Conservation (phyloP, 805 yeast species). For the Metschnikowia vanudenii region DNA sequence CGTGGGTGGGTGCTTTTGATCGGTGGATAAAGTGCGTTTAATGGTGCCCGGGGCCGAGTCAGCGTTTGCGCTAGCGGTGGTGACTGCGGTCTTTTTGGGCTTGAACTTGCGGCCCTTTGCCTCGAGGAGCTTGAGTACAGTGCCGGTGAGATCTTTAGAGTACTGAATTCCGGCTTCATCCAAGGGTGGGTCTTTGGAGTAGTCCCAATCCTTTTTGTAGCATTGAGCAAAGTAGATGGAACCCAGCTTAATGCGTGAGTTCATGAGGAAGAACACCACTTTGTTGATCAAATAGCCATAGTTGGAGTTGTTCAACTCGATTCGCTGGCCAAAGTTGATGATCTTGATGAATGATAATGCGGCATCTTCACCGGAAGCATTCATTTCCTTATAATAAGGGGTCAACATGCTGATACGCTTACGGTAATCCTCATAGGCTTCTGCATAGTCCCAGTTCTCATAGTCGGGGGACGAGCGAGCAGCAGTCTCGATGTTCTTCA, state of each 20-base stretch:
- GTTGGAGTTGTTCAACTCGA: constrained; percentile 75
- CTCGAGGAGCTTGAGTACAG: constrained; percentile 46
- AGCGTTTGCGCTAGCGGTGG: background rate
- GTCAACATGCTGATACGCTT: constrained; percentile 67
- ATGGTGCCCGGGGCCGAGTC: background rate
- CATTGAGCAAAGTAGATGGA: constrained; percentile 92
- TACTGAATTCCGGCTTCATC: constrained; percentile 71
- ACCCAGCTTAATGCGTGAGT: constrained; percentile 81
- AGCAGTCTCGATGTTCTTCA: constrained; percentile 70
- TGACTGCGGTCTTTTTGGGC: background rate
- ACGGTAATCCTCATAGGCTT: constrained; percentile 75
- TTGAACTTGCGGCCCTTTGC: constrained; percentile 33
- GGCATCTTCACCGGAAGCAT: constrained; percentile 43
- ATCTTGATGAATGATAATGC: constrained; percentile 73
- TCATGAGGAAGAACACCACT: constrained; percentile 89
- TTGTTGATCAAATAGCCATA: constrained; percentile 88
- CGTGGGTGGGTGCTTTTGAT: constrained; percentile 43
- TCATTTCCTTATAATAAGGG: constrained; percentile 71
- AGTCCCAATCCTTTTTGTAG: constrained; percentile 53
- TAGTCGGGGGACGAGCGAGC: constrained; percentile 90
- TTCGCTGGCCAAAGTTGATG: constrained; percentile 84
- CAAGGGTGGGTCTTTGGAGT: constrained; percentile 76
- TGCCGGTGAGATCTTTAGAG: constrained; percentile 59
- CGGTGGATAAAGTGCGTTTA: constrained; percentile 27
- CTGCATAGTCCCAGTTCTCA: constrained; percentile 65